Base-by-base conservation (phyloP, 345 rosid genomes). In the Populus deltoides region DNA sequence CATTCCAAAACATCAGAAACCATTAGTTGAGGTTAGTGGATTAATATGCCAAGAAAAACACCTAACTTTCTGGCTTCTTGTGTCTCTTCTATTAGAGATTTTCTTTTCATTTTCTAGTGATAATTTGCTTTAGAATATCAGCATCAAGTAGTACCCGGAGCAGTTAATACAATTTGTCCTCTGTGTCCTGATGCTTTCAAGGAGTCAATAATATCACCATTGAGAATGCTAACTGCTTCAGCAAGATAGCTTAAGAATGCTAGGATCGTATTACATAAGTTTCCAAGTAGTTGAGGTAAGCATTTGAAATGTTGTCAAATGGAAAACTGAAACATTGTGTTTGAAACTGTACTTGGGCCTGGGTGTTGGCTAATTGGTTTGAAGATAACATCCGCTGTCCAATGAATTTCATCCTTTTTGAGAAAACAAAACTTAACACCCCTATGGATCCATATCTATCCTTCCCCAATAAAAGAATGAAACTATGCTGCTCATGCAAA, bases 1-100 rank as follows among this genome's bases (percentile, higher is more conserved):
- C 85, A 62, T 31, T 38, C 84, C 79, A 85, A 78, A 73, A 75
- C 84, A 75, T 81, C 86, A 68, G 85, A 87, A 77, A 51, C 83
- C 17, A 33, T 63, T 41, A 78, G 68, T 63, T 87, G 74, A 85
- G 85, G 90, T 87, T 68, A 75, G 82, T 71, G 74, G 24, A 66
- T 11, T 36, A 47, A 25, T 63, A 13, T 79, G 33, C 29, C 8
- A 24, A 20, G 39, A 74, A 72, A 68, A 29, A 18, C 51, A 13
- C 41, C 27, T 11, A 62, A 51, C 71, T 81, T 22, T n/a, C 69
- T 49, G 10, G 29, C 35, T 75, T 75, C 12, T 68, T 20, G 24
- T 79, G 53, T 70, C 41, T 79, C 43, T 43, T 75, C 69, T 47
- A 8, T 65, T 45, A 24, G 8, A 27, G 15, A 66, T 25, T 47